Evolutionary conservation across 495 filamentous ascomycete genomes (phyloP).

Genomic region (Chaetomium cochliodes): DNA sequence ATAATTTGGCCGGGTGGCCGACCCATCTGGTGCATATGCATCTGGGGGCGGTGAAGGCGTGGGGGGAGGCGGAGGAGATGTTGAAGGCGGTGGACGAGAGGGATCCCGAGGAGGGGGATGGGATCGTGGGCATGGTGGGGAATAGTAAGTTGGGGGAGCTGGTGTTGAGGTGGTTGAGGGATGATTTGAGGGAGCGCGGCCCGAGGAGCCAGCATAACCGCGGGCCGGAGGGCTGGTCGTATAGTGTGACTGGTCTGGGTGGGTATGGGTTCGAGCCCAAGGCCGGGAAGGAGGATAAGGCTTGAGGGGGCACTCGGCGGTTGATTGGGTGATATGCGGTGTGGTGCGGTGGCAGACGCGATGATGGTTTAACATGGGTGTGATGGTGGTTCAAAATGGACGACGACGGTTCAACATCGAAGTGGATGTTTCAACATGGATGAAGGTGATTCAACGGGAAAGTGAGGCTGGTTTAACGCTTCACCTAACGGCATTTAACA

Average conservation of each 20-base stretch:
- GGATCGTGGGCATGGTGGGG: slow-evolving; percentile 52
- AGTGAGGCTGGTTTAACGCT: too few species aligned
- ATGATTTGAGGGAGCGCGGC: slow-evolving; percentile 77
- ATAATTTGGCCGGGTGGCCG: slow-evolving; percentile 89
- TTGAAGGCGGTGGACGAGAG: slow-evolving; percentile 32
- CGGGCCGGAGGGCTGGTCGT: slow-evolving; percentile 67
- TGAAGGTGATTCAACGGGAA: too few species aligned
- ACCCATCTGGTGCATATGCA: slow-evolving; percentile 95
- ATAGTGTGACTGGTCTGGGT: slow-evolving; percentile 66
- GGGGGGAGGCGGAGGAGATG: slow-evolving; percentile 64
- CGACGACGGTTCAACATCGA: too few species aligned
- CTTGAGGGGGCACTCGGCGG: neutral
- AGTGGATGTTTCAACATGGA: too few species aligned
- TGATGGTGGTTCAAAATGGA: too few species aligned
- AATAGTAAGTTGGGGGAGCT: slow-evolving; percentile 79
- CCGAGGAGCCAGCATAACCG: slow-evolving; percentile 61
- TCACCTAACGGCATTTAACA: too few species aligned
- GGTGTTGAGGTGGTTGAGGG: slow-evolving; percentile 81
- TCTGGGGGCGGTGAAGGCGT: slow-evolving; percentile 78
- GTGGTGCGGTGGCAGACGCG: too few species aligned
- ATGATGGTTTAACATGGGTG: too few species aligned
- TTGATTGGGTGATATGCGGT: too few species aligned
- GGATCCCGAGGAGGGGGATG: slow-evolving; percentile 37
- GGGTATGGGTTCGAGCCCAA: slow-evolving; percentile 78
- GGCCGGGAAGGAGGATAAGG: slow-evolving; percentile 18